Percentiles rank a stretch among this genome's conserved stretches.
Conservation (phyloP, 768 basidiomycete species). For the Daedaleopsis nitida region DNA sequence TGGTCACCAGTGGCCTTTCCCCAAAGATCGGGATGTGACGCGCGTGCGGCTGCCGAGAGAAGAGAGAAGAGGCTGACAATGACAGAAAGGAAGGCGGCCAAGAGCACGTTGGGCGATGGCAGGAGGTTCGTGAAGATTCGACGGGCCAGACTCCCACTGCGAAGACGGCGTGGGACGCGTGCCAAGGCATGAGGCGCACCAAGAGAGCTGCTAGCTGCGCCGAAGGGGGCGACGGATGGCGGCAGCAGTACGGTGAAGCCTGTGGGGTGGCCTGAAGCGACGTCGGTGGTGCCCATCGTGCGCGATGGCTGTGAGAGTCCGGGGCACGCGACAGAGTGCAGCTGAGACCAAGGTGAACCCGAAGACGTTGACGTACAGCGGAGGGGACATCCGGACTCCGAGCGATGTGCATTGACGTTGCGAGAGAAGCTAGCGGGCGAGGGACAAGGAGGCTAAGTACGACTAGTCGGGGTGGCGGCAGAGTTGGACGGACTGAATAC, state of each 20-base stretch:
- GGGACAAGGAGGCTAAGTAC: not conserved
- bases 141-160: not conserved
- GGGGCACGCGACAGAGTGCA: too few relatives aligned
- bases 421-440: not conserved
- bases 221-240: not conserved
- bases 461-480: not conserved
- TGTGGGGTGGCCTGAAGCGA: not conserved
- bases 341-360: too few relatives aligned
- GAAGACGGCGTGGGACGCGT: not conserved
- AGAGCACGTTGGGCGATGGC: too few relatives aligned
- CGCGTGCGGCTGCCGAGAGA: too few relatives aligned
- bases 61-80: not conserved
- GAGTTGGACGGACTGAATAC: conserved; percentile 14
- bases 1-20: too few relatives aligned
- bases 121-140: not conserved
- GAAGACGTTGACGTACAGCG: too few relatives aligned
- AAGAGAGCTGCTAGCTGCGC: not conserved
- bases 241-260: not conserved
- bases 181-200: not conserved
- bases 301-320: not conserved
- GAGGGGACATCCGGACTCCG: too few relatives aligned
- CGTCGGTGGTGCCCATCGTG: not conserved
- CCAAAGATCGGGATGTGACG: too few relatives aligned
- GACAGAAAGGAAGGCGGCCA: not conserved
- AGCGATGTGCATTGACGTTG: not conserved